Base-by-base conservation (phyloP, 495 filamentous ascomycete genomes). In the Lasiosphaeris hirsuta region DNA sequence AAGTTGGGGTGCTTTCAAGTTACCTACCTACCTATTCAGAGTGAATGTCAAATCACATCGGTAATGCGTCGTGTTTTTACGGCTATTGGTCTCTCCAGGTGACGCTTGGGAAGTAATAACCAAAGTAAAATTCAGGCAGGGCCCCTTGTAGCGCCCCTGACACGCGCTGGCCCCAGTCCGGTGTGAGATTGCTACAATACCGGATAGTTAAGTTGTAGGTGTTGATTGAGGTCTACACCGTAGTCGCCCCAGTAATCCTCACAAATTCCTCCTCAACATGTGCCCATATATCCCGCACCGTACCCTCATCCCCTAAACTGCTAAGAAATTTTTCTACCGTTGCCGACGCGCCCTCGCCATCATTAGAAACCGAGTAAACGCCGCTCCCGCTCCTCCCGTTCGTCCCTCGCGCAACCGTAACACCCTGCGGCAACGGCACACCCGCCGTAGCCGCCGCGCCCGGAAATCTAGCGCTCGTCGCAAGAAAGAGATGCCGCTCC, bases 401-500 rank as follows among this genome's bases (percentile, higher is more conserved):
- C 0, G 65, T 71, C 1, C 78, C 77, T n/a, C 43, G 61, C 0
- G 76, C 72, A 4, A 73, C 62, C 7, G 42, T 48, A n/a, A 74
- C 38, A 3, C 66, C 73, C 17, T 51, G 15, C 15, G 34, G 8
- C 43, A 45, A 15, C 10, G 49, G 49, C 17, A 51, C 49, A 8
- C 49, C 34, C 2, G 23, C 23, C 5, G 5, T 5, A 2, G 23
- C 15, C 40, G 41, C 10, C 6, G 76, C 4, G 7, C 18, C 56
- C 7, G 78, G 73, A 67, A 78, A 85, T 42, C 64, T 67, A 11
- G 69, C 74, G 47, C 74, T 79, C 9, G 83, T 85, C 4, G 78
- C 73, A 9, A 81, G 55, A 56, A 73, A 86, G 43, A 84, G 23
- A 62, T 84, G 80, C 30, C 83, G 63, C 64, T 84, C 78, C 0